Evolutionary conservation across 2,329 filamentous ascomycete genomes (phyloP), one percentile per base, ranked within the genome.

Genomic region (Penicillium sp.): DNA sequence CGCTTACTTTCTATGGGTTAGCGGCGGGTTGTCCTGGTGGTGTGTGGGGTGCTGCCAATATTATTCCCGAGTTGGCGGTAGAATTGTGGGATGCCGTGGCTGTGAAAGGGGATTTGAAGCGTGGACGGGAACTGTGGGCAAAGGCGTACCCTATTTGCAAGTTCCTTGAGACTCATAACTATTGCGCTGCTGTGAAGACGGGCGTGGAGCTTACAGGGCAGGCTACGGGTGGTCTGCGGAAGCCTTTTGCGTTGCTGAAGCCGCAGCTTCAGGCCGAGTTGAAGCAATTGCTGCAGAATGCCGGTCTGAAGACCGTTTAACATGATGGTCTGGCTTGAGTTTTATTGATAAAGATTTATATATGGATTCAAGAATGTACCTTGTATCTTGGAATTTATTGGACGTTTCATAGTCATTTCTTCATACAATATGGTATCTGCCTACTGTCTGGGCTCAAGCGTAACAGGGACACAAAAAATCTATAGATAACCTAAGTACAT

Each of bases 1-100:
- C 81, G 0, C 69, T 83, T 16, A 83, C 81, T 0, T 83, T 83
- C 65, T 83, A 83, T 60, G 81, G 81, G 10, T 69, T 83, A 10
- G 79, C 78, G 0, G 80, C 81, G 0, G 81, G 81, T 0, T 79
- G 79, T 9, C 79, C 79, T 47, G 81, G 81, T 3, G 79, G 77
- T 3, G 78, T 83, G 1, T 83, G 81, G 81, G 81, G 81, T 0
- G 79, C 81, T 0, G 77, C 80, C 2, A 83, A 83, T 58, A 71
- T 83, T 16, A 78, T 83, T 10, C 81, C 81, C 0, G 80, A 83
- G 60, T 66, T 83, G 18, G 79, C 79, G 0, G 72, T 80, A 16
- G 68, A 81, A 66, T 68, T 83, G 1, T 83, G 79, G 76, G 73
- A 83, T 19, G 77, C 79, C 0, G 59, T 83, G n/a, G 70, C 77